Evolutionary conservation across 129 eudicot genomes (phyloP).

Genomic region (Escallonia herrerae): DNA sequence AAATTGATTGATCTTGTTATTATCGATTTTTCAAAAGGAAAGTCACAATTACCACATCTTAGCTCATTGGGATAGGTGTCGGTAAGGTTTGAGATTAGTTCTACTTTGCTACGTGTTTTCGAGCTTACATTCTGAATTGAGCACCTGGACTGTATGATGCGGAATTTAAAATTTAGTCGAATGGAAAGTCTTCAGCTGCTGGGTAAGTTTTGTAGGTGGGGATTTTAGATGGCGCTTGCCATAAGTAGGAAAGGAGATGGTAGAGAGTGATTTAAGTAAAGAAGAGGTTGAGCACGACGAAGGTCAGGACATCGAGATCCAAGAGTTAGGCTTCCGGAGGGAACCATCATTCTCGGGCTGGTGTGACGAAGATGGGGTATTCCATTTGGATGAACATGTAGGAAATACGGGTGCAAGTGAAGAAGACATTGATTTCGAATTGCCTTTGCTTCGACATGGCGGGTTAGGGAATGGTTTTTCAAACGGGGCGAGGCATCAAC

Average conservation of each 20-base stretch:
- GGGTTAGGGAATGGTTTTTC: slow-evolving; percentile 11
- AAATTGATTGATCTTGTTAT: no score
- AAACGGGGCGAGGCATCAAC: slow-evolving; percentile 13
- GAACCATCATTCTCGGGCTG: slow-evolving; percentile 65
- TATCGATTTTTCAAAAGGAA: no score
- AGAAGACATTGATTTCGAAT: slow-evolving; percentile 38
- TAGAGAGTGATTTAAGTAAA: background rate
- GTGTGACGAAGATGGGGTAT: slow-evolving; percentile 38
- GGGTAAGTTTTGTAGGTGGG: no score
- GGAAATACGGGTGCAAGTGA: slow-evolving; percentile 6
- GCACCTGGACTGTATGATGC: no score
- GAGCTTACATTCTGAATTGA: no score
- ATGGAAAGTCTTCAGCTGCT: no score
- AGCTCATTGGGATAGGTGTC: no score
- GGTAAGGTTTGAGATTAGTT: no score
- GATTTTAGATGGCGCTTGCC: no score
- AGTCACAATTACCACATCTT: no score
- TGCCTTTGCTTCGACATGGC: slow-evolving; percentile 34
- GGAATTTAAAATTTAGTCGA: no score
- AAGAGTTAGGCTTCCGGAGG: slow-evolving; percentile 27
- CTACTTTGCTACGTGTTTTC: no score
- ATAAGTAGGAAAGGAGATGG: background rate
- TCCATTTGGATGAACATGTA: slow-evolving; percentile 9
- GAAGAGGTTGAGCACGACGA: background rate
- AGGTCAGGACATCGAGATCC: background rate